These are phyloP conservation scores for Aureobasidium melanogenum DNA, from an alignment of 2,329 filamentous ascomycete species.

Conservation along the genomic window DNA sequence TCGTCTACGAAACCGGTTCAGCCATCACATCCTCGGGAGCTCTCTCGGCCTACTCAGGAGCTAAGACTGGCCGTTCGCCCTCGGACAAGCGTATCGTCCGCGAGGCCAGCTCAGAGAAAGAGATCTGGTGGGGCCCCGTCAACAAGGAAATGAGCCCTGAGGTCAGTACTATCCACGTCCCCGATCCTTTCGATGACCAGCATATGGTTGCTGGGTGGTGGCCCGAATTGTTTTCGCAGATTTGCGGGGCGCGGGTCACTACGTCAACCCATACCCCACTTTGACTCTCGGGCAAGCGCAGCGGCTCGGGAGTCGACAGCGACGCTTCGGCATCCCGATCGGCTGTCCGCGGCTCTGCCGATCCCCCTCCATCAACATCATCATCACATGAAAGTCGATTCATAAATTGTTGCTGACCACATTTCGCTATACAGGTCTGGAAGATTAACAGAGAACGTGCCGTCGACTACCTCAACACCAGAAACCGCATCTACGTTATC, in stretches of 20 bases:
- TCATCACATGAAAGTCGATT: slow-evolving; percentile 9
- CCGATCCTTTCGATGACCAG: slow-evolving; percentile 1
- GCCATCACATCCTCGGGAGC: slow-evolving; percentile 95
- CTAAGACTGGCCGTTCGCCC: slow-evolving; percentile 95
- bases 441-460: slow-evolving; percentile 98
- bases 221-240: slow-evolving; percentile 12
- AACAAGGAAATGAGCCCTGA: slow-evolving; percentile 98
- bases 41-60: slow-evolving; percentile 92
- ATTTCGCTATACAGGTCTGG: slow-evolving; percentile 63
- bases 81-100: slow-evolving; percentile 96
- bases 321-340: slow-evolving; percentile 2
- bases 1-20: slow-evolving; percentile 94
- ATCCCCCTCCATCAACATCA: background rate
- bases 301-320: background rate
- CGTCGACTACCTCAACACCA: slow-evolving; percentile 97
- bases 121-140: slow-evolving; percentile 98
- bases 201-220: background rate
- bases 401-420: slow-evolving; percentile 18
- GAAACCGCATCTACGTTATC: slow-evolving; percentile 96
- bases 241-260: slow-evolving; percentile 8
- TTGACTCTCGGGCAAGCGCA: slow-evolving; percentile 22
- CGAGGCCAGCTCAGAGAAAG: slow-evolving; percentile 77
- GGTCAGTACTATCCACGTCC: slow-evolving; percentile 50
- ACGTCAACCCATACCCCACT: slow-evolving; percentile 11
- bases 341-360: slow-evolving; percentile 1